Evolutionary conservation across 2,329 filamentous ascomycete species (phyloP).

Genomic region (Verticillium zaregamsianum): DNA sequence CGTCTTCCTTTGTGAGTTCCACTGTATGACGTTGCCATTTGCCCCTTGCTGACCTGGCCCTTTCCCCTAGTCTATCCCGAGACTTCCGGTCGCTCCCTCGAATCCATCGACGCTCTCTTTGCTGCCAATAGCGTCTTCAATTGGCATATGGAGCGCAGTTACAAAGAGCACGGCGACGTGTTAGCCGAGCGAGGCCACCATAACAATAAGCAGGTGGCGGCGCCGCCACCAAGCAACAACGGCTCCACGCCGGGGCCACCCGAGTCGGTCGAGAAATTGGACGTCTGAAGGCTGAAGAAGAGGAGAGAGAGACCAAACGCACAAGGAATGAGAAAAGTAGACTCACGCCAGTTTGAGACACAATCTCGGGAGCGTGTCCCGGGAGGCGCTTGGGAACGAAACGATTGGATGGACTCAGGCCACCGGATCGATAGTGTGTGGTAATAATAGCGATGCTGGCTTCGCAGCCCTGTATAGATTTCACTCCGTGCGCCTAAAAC

Average conservation of each 20-base stretch:
- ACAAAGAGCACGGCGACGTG: conserved; percentile 26
- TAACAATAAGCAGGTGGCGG: not conserved
- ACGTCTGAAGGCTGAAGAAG: not conserved
- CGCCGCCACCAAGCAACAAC: not conserved
- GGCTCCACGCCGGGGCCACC: not conserved
- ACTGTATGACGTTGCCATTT: not conserved
- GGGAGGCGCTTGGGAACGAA: not conserved
- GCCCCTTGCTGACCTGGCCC: not conserved
- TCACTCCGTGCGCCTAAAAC: not conserved
- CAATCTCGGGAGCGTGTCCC: not conserved
- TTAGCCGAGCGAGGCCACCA: conserved; percentile 6
- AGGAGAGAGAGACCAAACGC: not conserved
- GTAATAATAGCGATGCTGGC: not conserved
- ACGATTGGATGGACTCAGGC: not conserved
- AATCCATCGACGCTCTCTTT: conserved; percentile 47
- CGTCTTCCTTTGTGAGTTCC: conserved; percentile 35
- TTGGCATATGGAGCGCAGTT: conserved; percentile 39
- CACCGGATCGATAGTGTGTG: not conserved
- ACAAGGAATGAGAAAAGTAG: not conserved
- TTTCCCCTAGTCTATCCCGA: conserved; percentile 31
- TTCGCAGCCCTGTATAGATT: not conserved
- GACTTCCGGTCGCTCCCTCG: conserved; percentile 39
- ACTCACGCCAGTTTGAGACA: not conserved
- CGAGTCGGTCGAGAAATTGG: not conserved
- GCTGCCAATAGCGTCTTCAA: conserved; percentile 38